Base-by-base conservation (phyloP, 2,329 filamentous ascomycete species). In the Aspergillus viridinutans region DNA sequence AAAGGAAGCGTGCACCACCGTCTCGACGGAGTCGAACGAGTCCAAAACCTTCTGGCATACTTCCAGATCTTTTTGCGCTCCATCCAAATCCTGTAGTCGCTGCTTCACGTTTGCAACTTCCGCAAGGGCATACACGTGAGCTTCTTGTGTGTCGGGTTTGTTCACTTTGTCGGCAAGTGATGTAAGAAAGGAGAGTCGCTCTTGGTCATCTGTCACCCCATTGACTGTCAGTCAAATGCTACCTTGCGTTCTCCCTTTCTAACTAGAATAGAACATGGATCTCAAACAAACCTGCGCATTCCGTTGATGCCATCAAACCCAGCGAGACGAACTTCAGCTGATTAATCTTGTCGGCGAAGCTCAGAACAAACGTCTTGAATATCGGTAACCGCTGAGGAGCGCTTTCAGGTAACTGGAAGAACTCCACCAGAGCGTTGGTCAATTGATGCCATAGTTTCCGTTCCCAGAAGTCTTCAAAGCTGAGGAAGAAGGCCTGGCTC, bases 391-490 rank as follows among this genome's bases (percentile, higher is more conserved):
- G 88, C 79, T 96, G 91, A 57, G 85, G 82, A 56, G 86, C 88
- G 76, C 92, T 97, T 71, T 87, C 85, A 48, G 89, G 83, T 67
- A 90, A 80, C 69, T 87, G 87, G 80, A 97, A 99, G 83, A 93
- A 97, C 65, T 90, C 84, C 67, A 96, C 81, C 56, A 99, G 84
- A 53, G 88, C 82, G 71, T 96, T 89, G 38, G 94, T 99, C 65
- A 99, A 88, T 79, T 99, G 92, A 80, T 99, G 94, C 94, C 94
- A 99, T 78, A 99, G 84, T 80, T 97, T 97, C 69, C 93, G 88
- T 81, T 99, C 94, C 94, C 94, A 99, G 72, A 87, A 90, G 74
- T 96, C 92, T 81, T 99, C 94, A 65, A 99, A 96, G 69, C 88
- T 86, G 68, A 99, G 84, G 75, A 97, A 90, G 70, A 90, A 85